These are phyloP conservation scores for Candida lessepsii DNA, from an alignment of 805 yeast genomes.

Conservation along the genomic window DNA sequence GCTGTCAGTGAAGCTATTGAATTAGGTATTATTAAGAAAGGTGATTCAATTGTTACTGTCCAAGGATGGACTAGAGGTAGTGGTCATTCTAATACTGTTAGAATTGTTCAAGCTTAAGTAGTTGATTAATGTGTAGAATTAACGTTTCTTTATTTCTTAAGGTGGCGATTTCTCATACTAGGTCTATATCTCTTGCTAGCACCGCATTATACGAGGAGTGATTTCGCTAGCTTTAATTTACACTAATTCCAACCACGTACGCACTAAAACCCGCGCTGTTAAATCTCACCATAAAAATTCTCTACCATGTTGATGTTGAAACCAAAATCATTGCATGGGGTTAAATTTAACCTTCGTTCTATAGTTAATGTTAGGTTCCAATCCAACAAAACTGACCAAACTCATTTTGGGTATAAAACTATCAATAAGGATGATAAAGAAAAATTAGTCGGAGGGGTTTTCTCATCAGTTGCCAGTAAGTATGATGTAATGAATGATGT, in stretches of 20 bases:
- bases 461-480: constrained; percentile 89
- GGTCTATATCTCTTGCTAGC: too few species aligned
- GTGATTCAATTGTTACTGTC: constrained; percentile 88
- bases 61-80: constrained; percentile 99
- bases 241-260: too few species aligned
- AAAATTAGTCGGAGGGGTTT: constrained; percentile 78
- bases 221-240: too few species aligned
- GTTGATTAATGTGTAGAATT: background rate
- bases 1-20: constrained; percentile 88
- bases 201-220: too few species aligned
- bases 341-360: background rate
- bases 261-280: too few species aligned
- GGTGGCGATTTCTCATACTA: too few species aligned
- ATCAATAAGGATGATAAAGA: constrained; percentile 81
- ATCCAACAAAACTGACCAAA: constrained; percentile 42
- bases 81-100: constrained; percentile 98
- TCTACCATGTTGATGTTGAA: background rate
- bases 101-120: constrained; percentile 76
- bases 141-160: too few species aligned
- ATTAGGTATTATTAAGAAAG: constrained; percentile 80
- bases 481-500: constrained; percentile 98
- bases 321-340: background rate
- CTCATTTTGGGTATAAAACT: constrained; percentile 90
- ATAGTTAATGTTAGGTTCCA: background rate
- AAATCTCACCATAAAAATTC: background rate